Conservation (phyloP, 1,284 basidiomycete genomes). For the Apiotrichum siamense region DNA sequence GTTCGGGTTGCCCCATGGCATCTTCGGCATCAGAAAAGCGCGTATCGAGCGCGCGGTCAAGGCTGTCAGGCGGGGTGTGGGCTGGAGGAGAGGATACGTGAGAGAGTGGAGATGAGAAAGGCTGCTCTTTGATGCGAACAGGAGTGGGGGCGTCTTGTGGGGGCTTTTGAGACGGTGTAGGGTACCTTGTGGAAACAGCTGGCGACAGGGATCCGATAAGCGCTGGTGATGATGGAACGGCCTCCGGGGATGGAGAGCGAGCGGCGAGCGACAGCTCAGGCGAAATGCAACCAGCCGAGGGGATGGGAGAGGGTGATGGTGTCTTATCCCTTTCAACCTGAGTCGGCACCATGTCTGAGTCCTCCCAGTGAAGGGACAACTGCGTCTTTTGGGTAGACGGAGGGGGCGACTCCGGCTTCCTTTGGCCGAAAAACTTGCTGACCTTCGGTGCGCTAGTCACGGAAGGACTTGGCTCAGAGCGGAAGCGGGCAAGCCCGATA, state of each 20-base stretch:
- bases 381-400: slow-evolving; percentile 3
- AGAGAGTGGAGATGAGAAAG: slow-evolving; percentile 11
- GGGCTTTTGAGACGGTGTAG: background rate
- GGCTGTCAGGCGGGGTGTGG: background rate
- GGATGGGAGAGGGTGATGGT: too few species aligned
- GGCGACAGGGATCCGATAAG: slow-evolving; percentile 19
- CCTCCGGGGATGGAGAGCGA: slow-evolving; percentile 7
- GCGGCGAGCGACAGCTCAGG: too few species aligned
- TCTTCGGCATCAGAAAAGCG: background rate
- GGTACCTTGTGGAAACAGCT: slow-evolving; percentile 9
- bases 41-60: slow-evolving; percentile 1
- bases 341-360: slow-evolving; percentile 4
- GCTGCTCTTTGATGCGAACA: background rate
- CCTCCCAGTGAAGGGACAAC: slow-evolving; percentile 24
- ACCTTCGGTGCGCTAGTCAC: slow-evolving; percentile 1
- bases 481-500: background rate
- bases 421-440: slow-evolving; percentile 34
- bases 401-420: background rate
- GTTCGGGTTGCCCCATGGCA: background rate
- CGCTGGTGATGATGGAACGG: slow-evolving; percentile 1
- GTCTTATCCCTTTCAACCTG: background rate
- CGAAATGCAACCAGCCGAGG: too few species aligned
- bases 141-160: background rate
- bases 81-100: slow-evolving; percentile 2
- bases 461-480: background rate